Percentiles rank a stretch among this genome's conserved stretches.
Conservation (phyloP, 306 rosid genomes). For the Astragalus glycyphyllos region DNA sequence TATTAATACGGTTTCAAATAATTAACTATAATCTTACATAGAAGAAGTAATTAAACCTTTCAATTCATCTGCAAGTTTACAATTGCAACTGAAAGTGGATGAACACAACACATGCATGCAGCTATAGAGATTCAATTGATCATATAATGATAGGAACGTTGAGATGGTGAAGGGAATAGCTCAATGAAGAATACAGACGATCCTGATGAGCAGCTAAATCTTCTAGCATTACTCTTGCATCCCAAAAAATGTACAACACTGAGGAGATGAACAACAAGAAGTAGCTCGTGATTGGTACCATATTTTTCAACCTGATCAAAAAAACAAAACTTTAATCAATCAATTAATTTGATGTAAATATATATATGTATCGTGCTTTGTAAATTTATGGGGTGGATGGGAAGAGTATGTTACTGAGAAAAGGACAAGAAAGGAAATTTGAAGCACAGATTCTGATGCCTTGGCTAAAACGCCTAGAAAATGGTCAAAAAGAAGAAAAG, state of each 20-base stretch:
- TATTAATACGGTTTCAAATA: too few relatives aligned
- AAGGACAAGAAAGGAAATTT: constrained; percentile 38
- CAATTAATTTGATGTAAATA: background rate
- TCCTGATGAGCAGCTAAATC: constrained; percentile 13
- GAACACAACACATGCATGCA: background rate
- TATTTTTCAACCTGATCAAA: background rate
- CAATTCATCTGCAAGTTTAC: too few relatives aligned
- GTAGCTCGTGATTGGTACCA: constrained; percentile 48
- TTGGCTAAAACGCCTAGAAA: background rate
- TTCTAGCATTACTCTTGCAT: background rate
- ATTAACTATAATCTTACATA: too few relatives aligned
- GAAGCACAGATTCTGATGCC: background rate
- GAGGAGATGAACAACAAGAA: constrained; percentile 42
- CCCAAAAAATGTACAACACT: constrained; percentile 38
- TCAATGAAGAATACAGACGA: constrained; percentile 10
- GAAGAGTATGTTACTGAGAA: constrained; percentile 3
- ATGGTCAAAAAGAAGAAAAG: background rate
- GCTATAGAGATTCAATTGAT: background rate
- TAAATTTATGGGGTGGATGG: background rate
- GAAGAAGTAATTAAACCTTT: too few relatives aligned
- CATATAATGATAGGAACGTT: constrained; percentile 39
- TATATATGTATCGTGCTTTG: background rate
- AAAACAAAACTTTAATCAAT: background rate
- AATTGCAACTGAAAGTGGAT: background rate
- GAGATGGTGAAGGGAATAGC: constrained; percentile 18